Base-by-base conservation (phyloP, 331 rosid genomes). In the Ulmus americana region DNA sequence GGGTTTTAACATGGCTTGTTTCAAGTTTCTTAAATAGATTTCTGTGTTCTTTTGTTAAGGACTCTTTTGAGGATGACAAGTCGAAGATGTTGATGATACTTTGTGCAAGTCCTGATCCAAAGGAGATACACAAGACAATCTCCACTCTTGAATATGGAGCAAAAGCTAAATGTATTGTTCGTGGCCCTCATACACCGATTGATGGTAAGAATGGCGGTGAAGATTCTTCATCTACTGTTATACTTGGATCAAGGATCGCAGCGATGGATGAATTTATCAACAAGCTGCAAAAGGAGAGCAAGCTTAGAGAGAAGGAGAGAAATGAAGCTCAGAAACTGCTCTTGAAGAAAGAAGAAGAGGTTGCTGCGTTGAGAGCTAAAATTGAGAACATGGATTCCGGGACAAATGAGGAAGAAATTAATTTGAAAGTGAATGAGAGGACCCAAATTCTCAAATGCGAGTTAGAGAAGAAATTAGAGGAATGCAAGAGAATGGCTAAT, bases 41-140 rank as follows among this genome's bases (percentile, higher is more conserved):
- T 58, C 40, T 48, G 57, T 22, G 6, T 43, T 73, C 55, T 56
- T 60, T 55, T 71, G 45, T 81, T 5, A 64, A 94, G 99, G 99
- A 94, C 80, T 94, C 99, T 39, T 94, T 94, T 46, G 99, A 94
- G 79, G 99, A 94, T 83, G 96, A 94, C 44, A 85, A 94, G 71
- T 87, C 99, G 10, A 94, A 94, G 67, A 85, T 94, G 15, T 76
- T 94, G 22, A 94, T 94, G 99, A 82, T 94, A 52, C 77, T 94
- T 11, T 94, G 99, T 80, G 99, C 99, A 49, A 87, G 95, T 75
- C 97, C 99, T 0, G 97, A 94, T 72, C 99, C 91, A n/a, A 94
- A 87, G 77, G 97, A 94, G 78, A 82, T 87, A 68, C 99, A 94
- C 73, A 94, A 87, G 95, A 94, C 99, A 45, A 94, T 94, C 45